Conservation (phyloP, 1,284 basidiomycete species). For the Athelia psychrophila region DNA sequence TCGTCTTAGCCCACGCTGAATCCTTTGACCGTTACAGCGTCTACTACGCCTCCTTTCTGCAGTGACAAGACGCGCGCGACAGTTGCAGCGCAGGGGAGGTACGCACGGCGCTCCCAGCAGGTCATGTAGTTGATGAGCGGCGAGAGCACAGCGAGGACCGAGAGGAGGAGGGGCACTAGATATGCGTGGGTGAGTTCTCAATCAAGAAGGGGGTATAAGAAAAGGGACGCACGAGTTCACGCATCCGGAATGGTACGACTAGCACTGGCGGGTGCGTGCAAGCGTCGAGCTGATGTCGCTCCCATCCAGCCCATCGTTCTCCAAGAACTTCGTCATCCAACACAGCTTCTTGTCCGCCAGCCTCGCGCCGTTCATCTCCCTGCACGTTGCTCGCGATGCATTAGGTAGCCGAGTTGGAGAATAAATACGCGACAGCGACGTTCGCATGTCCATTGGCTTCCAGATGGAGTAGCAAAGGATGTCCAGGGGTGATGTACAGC, state of each 20-base stretch:
- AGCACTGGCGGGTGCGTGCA: slow-evolving; percentile 29
- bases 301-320: neutral
- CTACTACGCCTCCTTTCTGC: slow-evolving; percentile 38
- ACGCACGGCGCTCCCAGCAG: slow-evolving; percentile 31
- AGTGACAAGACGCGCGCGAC: slow-evolving; percentile 29
- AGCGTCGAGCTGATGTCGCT: slow-evolving; percentile 6
- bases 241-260: slow-evolving; percentile 41
- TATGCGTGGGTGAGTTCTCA: no score
- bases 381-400: slow-evolving; percentile 38
- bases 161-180: slow-evolving; percentile 28
- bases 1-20: slow-evolving; percentile 46
- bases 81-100: slow-evolving; percentile 31
- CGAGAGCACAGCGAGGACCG: slow-evolving; percentile 27
- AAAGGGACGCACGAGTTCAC: slow-evolving; percentile 38
- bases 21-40: slow-evolving; percentile 36
- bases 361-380: no score
- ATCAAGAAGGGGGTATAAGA: no score
- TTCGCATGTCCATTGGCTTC: slow-evolving; percentile 35
- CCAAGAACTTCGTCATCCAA: neutral
- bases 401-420: slow-evolving; percentile 38
- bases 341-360: no score
- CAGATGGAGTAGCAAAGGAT: slow-evolving; percentile 40
- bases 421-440: slow-evolving; percentile 35
- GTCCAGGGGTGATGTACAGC: slow-evolving; percentile 43
- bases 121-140: slow-evolving; percentile 21